Percentiles rank a stretch among this genome's conserved stretches.
Evolutionary conservation across 2,329 filamentous ascomycete species (phyloP).

Genomic region (Cordyceps pruinosa): DNA sequence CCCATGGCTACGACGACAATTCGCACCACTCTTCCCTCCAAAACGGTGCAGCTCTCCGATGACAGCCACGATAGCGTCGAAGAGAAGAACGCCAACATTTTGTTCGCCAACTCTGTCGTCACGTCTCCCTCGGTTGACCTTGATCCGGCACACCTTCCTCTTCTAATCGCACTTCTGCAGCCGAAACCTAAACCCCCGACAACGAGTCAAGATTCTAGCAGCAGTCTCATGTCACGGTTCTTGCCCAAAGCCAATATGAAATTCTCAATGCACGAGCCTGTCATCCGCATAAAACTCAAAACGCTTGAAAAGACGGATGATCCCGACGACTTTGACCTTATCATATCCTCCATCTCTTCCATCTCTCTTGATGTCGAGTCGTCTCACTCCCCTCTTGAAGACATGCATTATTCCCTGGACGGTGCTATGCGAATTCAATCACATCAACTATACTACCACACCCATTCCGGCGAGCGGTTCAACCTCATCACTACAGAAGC

Average conservation of each 20-base stretch:
- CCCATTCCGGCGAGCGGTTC: conserved; percentile 71
- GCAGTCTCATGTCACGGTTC: conserved; percentile 77
- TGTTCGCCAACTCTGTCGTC: conserved; percentile 93
- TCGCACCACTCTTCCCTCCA: conserved; percentile 88
- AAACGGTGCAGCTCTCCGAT: conserved; percentile 75
- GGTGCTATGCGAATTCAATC: conserved; percentile 78
- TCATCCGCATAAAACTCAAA: conserved; percentile 81
- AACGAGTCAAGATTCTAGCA: conserved; percentile 39
- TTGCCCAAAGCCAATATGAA: conserved; percentile 93
- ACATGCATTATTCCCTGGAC: conserved; percentile 78
- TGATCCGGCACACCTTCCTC: conserved; percentile 82
- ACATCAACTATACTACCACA: conserved; percentile 92
- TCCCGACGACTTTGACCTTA: conserved; percentile 82
- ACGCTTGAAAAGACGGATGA: conserved; percentile 60
- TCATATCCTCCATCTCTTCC: conserved; percentile 92
- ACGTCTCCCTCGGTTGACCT: conserved; percentile 93
- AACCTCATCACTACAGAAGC: conserved; percentile 83
- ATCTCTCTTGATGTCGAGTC: conserved; percentile 90
- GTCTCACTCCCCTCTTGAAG: conserved; percentile 80
- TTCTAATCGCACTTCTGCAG: conserved; percentile 71
- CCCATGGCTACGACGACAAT: conserved; percentile 96
- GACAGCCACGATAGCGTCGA: conserved; percentile 59
- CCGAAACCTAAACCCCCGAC: conserved; percentile 35
- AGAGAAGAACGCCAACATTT: conserved; percentile 89
- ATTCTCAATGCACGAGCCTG: conserved; percentile 92